Percentiles rank a stretch among this genome's conserved stretches.
phyloP scores from a whole-genome alignment of 306 rosid genomes.

The Benincasa hispida region DNA sequence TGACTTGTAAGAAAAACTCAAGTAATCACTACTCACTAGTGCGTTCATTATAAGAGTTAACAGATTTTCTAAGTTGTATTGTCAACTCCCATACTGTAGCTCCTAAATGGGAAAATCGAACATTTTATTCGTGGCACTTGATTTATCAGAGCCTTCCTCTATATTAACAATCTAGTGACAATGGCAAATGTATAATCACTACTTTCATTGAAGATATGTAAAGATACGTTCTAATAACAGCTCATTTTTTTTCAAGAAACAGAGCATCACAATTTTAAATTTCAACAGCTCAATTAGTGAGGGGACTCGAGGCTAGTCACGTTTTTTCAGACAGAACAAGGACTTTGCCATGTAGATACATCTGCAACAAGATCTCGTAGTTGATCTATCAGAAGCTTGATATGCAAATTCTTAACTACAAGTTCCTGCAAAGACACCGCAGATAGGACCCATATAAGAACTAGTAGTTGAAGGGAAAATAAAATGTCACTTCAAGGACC shows the following conservation, averaged over 20 bases:
- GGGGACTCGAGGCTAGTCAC: background rate
- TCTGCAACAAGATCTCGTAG: constrained; percentile 63
- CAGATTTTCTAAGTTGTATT: background rate
- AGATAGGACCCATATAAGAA: background rate
- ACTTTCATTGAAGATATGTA: background rate
- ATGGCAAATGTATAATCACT: background rate
- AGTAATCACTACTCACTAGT: background rate
- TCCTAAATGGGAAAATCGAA: background rate
- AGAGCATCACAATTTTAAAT: background rate
- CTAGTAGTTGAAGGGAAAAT: background rate
- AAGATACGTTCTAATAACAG: background rate
- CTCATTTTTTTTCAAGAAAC: background rate
- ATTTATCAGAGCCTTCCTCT: background rate
- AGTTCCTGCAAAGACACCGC: constrained; percentile 48
- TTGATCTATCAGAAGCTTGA: constrained; percentile 80
- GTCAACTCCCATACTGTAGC: background rate
- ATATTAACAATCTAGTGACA: background rate
- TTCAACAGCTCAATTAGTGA: background rate
- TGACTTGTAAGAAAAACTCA: background rate
- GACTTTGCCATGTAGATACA: constrained; percentile 96
- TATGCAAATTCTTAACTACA: constrained; percentile 49
- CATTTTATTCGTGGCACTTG: background rate
- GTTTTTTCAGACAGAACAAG: constrained; percentile 27
- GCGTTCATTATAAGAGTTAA: background rate
- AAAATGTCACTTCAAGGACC: background rate